Conservation (phyloP, 2,329 filamentous ascomycete genomes). For the Trichophyton schoenleinii region DNA sequence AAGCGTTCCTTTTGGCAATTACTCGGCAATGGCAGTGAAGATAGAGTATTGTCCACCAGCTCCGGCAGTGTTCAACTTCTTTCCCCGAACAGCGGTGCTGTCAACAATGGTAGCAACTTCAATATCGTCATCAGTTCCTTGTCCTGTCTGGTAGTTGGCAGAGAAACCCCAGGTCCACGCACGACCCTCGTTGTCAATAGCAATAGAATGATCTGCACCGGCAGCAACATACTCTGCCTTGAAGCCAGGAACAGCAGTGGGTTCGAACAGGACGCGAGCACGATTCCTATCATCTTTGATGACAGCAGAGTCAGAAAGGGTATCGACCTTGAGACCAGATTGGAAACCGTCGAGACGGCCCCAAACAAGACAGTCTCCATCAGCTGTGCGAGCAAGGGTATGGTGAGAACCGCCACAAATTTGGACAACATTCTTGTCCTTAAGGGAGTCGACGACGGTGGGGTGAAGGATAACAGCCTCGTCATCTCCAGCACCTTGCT, state of each 20-base stretch:
- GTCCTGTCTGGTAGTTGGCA: slow-evolving; percentile 67
- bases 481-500: slow-evolving; percentile 51
- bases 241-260: slow-evolving; percentile 49
- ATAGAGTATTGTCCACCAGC: slow-evolving; percentile 67
- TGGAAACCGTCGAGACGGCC: slow-evolving; percentile 49
- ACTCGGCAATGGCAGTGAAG: slow-evolving; percentile 14
- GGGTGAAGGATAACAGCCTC: slow-evolving; percentile 62
- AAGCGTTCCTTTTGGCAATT: not conserved
- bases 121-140: slow-evolving; percentile 66
- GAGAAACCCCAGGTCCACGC: slow-evolving; percentile 73
- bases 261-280: slow-evolving; percentile 59
- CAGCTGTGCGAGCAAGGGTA: slow-evolving; percentile 46
- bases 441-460: slow-evolving; percentile 52
- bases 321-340: slow-evolving; percentile 46
- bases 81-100: slow-evolving; percentile 66
- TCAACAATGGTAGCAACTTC: slow-evolving; percentile 66
- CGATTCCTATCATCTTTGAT: slow-evolving; percentile 52
- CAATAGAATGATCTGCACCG: slow-evolving; percentile 62
- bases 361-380: slow-evolving; percentile 47
- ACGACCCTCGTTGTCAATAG: slow-evolving; percentile 54
- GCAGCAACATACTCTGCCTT: slow-evolving; percentile 48
- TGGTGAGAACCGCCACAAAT: slow-evolving; percentile 67
- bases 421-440: slow-evolving; percentile 49
- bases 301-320: slow-evolving; percentile 46
- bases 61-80: slow-evolving; percentile 64